A percentile compares a stretch with the other conserved stretches of the same genome.
Evolutionary conservation across 2,329 filamentous ascomycete species (phyloP).

Genomic region (Neofusicoccum umdonicola): DNA sequence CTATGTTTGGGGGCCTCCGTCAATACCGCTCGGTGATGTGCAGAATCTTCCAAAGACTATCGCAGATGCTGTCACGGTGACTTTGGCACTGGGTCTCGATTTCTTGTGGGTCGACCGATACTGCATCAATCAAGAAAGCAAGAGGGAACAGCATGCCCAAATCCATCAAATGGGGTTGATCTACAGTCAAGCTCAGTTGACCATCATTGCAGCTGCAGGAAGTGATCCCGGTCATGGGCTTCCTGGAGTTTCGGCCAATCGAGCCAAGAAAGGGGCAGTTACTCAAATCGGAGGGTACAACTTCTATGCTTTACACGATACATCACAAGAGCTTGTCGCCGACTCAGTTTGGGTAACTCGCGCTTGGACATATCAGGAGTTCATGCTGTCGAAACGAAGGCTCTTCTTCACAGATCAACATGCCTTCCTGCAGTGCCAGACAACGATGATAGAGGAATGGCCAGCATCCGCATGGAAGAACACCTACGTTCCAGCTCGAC

Average conservation of each 20-base stretch:
- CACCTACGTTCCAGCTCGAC: background rate
- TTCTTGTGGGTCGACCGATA: slow-evolving; percentile 23
- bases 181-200: slow-evolving; percentile 18
- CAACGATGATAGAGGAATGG: background rate
- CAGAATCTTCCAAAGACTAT: slow-evolving; percentile 19
- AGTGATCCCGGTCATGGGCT: slow-evolving; percentile 21
- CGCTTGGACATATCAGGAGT: slow-evolving; percentile 20
- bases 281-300: background rate
- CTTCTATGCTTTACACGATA: slow-evolving; percentile 25
- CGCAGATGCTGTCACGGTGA: slow-evolving; percentile 19
- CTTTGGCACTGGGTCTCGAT: background rate
- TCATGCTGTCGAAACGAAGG: slow-evolving; percentile 13
- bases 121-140: slow-evolving; percentile 20
- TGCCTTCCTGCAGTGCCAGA: background rate
- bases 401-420: slow-evolving; percentile 13
- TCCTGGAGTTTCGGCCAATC: background rate
- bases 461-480: background rate
- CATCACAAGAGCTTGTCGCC: background rate
- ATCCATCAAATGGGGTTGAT: slow-evolving; percentile 19
- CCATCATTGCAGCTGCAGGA: slow-evolving; percentile 20
- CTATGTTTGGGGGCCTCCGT: slow-evolving; percentile 15
- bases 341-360: slow-evolving; percentile 14
- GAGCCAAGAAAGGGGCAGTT: background rate
- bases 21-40: background rate
- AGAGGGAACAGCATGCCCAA: slow-evolving; percentile 15